Base-by-base conservation (phyloP, 2,329 filamentous ascomycete genomes). In the Hymenoscyphus fraxineus region DNA sequence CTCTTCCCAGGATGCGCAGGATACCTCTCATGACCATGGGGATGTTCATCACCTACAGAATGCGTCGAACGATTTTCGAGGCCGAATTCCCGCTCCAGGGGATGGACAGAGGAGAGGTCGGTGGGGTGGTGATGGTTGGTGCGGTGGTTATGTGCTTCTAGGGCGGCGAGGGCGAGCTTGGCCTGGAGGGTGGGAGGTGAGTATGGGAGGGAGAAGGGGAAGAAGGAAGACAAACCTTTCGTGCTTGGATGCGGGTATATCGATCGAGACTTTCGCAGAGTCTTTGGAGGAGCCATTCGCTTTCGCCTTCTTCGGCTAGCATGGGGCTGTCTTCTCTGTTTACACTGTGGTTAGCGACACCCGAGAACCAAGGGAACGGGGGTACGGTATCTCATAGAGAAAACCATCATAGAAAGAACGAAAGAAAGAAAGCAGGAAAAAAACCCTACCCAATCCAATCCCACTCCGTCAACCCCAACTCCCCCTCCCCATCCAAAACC, bases 221-320 rank as follows among this genome's bases (percentile, higher is more conserved):
- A 27, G n/a, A 16, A 32, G 19, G 39, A 60, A 27, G 27, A 65
- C 68, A 51, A 68, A 74, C 71, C 58, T 69, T 60, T 58, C 47
- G 62, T 40, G 68, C 70, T 61, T 74, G 73, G 39, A 67, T 69
- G 62, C 70, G 70, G 9, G 73, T 76, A 65, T 78, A 79, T 22
- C 77, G 67, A 66, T 75, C 75, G 71, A 91, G 73, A 72, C 86
- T 89, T 75, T 89, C 87, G 71, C 85, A 87, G 13, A 91, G 75
- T 40, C 86, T 80, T 73, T 88, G 83, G 1, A 91, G 76, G 63
- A 91, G 77, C 83, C 88, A 91, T 73, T 90, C 86, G 0, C 86
- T 80, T 76, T 91, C 88, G 6, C 79, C 82, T 66, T 84, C 77
- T 57, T 83, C 82, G 3, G 85, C 83, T 71, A 90, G 77, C 82